Conservation (phyloP, 2,329 filamentous ascomycete species). For the Nemania abortiva region DNA sequence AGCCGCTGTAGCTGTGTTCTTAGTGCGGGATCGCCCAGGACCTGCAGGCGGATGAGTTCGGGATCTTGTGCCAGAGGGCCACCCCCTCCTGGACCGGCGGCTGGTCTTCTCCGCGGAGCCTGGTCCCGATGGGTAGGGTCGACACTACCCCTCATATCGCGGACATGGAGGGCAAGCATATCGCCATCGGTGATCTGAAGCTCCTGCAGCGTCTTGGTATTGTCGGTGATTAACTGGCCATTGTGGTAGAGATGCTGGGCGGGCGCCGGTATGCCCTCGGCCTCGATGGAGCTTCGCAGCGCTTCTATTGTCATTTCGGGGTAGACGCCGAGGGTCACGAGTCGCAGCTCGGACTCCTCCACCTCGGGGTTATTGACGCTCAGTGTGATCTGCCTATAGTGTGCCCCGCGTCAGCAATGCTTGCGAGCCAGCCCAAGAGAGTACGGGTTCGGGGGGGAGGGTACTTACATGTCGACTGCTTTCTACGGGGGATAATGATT, state of each 20-base stretch:
- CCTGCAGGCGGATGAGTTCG: conserved; percentile 84
- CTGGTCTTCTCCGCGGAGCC: conserved; percentile 49
- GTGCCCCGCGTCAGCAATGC: conserved; percentile 25
- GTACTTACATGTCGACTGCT: conserved; percentile 36
- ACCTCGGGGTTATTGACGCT: conserved; percentile 76
- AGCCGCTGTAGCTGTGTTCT: conserved; percentile 77
- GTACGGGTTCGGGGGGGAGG: not conserved
- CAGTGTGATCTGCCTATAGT: conserved; percentile 78
- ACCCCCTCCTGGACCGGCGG: conserved; percentile 27
- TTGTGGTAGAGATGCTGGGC: conserved; percentile 92
- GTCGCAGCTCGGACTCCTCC: conserved; percentile 70
- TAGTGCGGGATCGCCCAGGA: conserved; percentile 81
- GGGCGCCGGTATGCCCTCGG: conserved; percentile 78
- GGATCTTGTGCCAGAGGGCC: conserved; percentile 68
- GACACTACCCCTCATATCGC: conserved; percentile 66
- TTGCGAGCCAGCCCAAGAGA: conserved; percentile 10
- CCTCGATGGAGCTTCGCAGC: conserved; percentile 88
- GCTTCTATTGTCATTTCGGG: conserved; percentile 81
- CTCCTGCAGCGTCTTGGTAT: conserved; percentile 83
- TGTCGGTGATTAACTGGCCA: conserved; percentile 81
- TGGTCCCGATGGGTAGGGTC: conserved; percentile 53
- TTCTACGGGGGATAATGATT: not conserved
- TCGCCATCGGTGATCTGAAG: conserved; percentile 87
- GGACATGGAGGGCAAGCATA: conserved; percentile 89
- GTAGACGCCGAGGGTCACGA: conserved; percentile 75